phyloP scores from a whole-genome alignment of 2,329 filamentous ascomycete genomes.

The Cladosporium sphaerospermum region DNA sequence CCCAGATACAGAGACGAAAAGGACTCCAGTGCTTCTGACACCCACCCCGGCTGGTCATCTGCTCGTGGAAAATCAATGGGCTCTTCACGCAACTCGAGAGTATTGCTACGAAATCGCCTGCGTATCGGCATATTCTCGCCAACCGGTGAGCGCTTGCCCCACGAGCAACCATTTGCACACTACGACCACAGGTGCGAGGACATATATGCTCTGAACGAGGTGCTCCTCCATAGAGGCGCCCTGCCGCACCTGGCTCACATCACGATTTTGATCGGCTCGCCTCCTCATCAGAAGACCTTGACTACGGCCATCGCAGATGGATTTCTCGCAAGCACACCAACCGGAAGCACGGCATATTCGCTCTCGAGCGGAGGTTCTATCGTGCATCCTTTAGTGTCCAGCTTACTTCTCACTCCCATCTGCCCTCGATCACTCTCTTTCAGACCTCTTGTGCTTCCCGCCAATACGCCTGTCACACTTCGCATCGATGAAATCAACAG shows the following conservation, averaged over 20 bases:
- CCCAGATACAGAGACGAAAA: slow-evolving; percentile 13
- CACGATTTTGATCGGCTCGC: slow-evolving; percentile 72
- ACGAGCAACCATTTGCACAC: slow-evolving; percentile 28
- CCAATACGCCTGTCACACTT: slow-evolving; percentile 76
- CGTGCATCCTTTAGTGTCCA: slow-evolving; percentile 85
- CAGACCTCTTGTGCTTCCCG: slow-evolving; percentile 79
- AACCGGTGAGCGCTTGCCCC: slow-evolving; percentile 48
- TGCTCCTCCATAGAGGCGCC: slow-evolving; percentile 84
- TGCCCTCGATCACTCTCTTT: slow-evolving; percentile 90
- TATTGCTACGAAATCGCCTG: slow-evolving; percentile 79
- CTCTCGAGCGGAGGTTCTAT: slow-evolving; percentile 90
- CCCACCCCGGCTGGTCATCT: slow-evolving; percentile 58
- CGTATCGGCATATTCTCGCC: slow-evolving; percentile 78
- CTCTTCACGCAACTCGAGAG: slow-evolving; percentile 63
- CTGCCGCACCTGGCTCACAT: slow-evolving; percentile 88
- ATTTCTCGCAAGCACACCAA: slow-evolving; percentile 89
- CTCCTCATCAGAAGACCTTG: slow-evolving; percentile 61
- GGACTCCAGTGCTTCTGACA: slow-evolving; percentile 14
- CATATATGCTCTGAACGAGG: slow-evolving; percentile 82
- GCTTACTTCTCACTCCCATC: slow-evolving; percentile 85
- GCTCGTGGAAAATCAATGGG: slow-evolving; percentile 79
- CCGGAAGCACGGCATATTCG: slow-evolving; percentile 90
- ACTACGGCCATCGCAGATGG: slow-evolving; percentile 94
- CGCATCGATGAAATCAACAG: slow-evolving; percentile 62
- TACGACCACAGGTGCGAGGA: slow-evolving; percentile 33